These are phyloP conservation scores for Marchantia paleacea DNA, from an alignment of 225 moss, liverwort and hornwort genomes.

Conservation along the genomic window DNA sequence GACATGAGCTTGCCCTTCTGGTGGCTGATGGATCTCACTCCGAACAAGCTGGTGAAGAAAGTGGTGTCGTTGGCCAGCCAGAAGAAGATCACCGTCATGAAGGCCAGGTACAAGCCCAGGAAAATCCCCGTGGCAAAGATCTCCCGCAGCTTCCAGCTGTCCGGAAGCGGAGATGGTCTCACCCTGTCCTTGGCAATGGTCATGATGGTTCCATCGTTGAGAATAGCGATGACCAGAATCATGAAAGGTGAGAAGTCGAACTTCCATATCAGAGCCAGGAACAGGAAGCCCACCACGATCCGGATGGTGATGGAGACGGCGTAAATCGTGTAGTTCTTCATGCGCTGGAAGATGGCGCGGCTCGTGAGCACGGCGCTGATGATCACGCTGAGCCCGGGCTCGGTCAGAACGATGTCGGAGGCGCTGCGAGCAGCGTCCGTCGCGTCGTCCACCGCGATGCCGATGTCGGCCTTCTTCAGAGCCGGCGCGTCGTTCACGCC, in stretches of 20 bases:
- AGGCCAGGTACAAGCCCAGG: conserved; percentile 53
- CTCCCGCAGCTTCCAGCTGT: conserved; percentile 62
- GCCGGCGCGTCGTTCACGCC: conserved; percentile 97
- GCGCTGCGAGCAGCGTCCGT: conserved; percentile 84
- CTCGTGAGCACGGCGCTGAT: conserved; percentile 38
- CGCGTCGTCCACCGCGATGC: conserved; percentile 86
- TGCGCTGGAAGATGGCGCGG: conserved; percentile 33
- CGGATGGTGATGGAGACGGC: conserved; percentile 24
- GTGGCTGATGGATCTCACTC: conserved; percentile 1
- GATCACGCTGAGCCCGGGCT: conserved; percentile 84
- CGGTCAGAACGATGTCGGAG: conserved; percentile 84
- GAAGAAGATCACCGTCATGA: conserved; percentile 59
- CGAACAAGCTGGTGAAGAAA: conserved; percentile 33
- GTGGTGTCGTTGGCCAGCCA: conserved; percentile 41
- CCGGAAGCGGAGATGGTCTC: conserved; percentile 31
- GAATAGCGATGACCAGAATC: conserved; percentile 29
- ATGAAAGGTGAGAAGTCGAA: conserved; percentile 28
- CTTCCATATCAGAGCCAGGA: conserved; percentile 17
- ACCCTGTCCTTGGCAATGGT: conserved; percentile 30
- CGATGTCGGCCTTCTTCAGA: conserved; percentile 87
- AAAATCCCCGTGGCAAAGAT: conserved; percentile 56
- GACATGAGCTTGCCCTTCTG: conserved; percentile 15
- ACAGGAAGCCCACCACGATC: conserved; percentile 20
- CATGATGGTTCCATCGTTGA: conserved; percentile 27
- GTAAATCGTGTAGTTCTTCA: conserved; percentile 38